phyloP scores from a whole-genome alignment of 768 basidiomycete genomes.

The Gyrodon lividus region DNA sequence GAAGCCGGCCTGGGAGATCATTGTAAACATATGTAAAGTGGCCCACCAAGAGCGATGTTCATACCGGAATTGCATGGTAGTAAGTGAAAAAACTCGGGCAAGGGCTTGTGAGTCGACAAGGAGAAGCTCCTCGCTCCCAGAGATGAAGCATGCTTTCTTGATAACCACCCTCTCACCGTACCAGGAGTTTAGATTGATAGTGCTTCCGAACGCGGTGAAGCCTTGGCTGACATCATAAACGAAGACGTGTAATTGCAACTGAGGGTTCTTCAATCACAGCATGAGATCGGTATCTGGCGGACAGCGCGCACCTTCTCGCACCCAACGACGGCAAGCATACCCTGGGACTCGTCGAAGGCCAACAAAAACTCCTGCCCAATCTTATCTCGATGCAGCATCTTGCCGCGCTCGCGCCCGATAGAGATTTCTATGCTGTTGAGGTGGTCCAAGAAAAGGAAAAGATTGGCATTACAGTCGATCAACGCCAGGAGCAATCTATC shows the following conservation, averaged over 20 bases:
- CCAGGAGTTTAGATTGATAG: slow-evolving; percentile 47
- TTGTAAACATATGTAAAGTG: neutral
- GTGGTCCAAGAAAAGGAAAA: slow-evolving; percentile 40
- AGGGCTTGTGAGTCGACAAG: slow-evolving; percentile 44
- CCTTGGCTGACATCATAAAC: slow-evolving; percentile 46
- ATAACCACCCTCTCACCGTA: slow-evolving; percentile 39
- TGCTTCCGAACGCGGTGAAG: slow-evolving; percentile 42
- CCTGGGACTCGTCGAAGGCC: slow-evolving; percentile 52
- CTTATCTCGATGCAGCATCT: slow-evolving; percentile 42
- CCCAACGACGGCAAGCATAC: slow-evolving; percentile 46
- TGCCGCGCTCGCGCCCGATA: slow-evolving; percentile 31
- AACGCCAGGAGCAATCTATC: slow-evolving; percentile 42
- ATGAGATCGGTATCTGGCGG: neutral
- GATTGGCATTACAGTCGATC: slow-evolving; percentile 29
- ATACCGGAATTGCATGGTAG: slow-evolving; percentile 55
- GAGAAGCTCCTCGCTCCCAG: slow-evolving; percentile 52
- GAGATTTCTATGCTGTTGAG: slow-evolving; percentile 34
- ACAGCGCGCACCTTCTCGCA: slow-evolving; percentile 38
- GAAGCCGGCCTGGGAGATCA: slow-evolving; percentile 41
- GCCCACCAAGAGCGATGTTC: neutral
- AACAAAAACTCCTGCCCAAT: slow-evolving; percentile 45
- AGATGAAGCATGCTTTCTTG: slow-evolving; percentile 42
- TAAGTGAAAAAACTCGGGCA: slow-evolving; percentile 52
- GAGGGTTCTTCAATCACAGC: neutral
- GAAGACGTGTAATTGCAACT: slow-evolving; percentile 46